These are phyloP conservation scores for Nicotiana noctiflora DNA, from an alignment of 257 asterid genomes.

Conservation along the genomic window DNA sequence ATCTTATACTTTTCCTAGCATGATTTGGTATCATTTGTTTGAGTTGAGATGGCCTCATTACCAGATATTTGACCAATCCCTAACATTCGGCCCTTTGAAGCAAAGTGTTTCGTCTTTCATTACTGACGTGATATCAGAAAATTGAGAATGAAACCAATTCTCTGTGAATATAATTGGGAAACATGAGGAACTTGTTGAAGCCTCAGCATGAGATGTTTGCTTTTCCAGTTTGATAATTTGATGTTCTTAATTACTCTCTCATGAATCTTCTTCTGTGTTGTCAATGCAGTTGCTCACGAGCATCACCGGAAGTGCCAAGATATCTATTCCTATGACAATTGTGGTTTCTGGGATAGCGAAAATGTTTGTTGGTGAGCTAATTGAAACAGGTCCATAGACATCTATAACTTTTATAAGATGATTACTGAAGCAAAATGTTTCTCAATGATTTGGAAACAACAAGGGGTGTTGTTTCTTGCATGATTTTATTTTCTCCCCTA, in stretches of 20 bases:
- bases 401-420: neutral
- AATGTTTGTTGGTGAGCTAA: conserved; percentile 89
- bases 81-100: neutral
- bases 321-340: conserved; percentile 68
- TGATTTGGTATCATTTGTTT: neutral
- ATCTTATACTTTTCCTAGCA: neutral
- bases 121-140: neutral
- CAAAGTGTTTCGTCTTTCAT: neutral
- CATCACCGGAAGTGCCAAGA: conserved; percentile 76
- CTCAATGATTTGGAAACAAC: neutral
- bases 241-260: neutral
- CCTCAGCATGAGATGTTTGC: neutral
- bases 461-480: neutral
- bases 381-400: conserved; percentile 40
- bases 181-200: neutral
- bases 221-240: conserved; percentile 16
- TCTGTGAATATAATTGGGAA: neutral
- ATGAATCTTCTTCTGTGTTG: conserved; percentile 6
- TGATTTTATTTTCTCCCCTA: neutral
- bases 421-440: neutral
- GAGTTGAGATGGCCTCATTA: neutral
- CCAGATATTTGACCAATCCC: neutral
- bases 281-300: conserved; percentile 49
- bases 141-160: neutral
- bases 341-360: conserved; percentile 88